Base-by-base conservation (phyloP, 805 yeast species). In the Candida parachauliodes region DNA sequence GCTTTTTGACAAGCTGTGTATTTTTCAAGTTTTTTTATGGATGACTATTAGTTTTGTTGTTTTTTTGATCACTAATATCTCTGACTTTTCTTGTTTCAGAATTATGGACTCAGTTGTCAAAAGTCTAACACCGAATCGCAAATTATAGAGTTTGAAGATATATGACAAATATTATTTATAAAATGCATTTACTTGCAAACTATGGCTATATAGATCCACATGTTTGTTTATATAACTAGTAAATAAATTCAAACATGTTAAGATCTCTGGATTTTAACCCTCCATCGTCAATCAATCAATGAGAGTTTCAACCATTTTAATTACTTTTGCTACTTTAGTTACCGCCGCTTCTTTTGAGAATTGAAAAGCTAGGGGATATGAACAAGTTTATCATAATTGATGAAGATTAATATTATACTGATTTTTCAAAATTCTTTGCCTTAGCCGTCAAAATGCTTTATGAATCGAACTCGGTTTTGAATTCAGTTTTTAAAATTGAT, bases 351-450 rank as follows among this genome's bases (percentile, higher is more conserved):
- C 14, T 15, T 19, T 32, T 32, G 28, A 32, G 8, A 32, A 32
- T 22, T 22, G 34, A 23, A 28, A 32, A 21, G 34, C 34, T 32
- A 28, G 27, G 21, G 34, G 34, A 5, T 32, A 32, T 23, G 34
- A 30, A 5, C 20, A 5, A 7, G 14, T 11, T 10, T 12, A 29
- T 8, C 10, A 29, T 12, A 9, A 30, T 10, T 11, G n/a, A n/a
- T n/a, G 28, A 32, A 18, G 34, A 15, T 15, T 19, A 20, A 5
- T 32, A 32, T 23, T 12, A 11, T 23, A 24, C 36, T n/a, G n/a
- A n/a, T 12, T 33, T 33, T 15, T 30, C 36, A 8, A 12, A 20
- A 8, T 11, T 11, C 5, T 33, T 33, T 33, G 36, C 36, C 11
- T 33, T 33, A 19, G 36, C 18, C 8, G 36, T 33, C 12, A 25